Percentiles rank a stretch among this genome's conserved stretches.
These are phyloP conservation scores for Suaeda aralocaspica DNA, from an alignment of 148 eudicot species.

Conservation along the genomic window DNA sequence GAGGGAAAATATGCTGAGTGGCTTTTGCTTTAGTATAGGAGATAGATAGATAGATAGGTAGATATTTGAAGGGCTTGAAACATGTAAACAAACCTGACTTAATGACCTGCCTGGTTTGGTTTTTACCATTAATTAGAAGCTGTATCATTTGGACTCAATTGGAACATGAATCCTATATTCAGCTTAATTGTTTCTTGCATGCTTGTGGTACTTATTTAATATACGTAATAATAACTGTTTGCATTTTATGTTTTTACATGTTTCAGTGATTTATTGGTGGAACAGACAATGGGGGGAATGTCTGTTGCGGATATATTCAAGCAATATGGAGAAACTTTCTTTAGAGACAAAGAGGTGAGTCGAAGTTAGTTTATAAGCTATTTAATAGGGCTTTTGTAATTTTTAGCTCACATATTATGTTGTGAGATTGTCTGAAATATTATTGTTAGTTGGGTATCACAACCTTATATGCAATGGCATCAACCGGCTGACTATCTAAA, in stretches of 20 bases:
- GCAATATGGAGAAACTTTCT: constrained; percentile 73
- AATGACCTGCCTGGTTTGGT: background rate
- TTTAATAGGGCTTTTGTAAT: background rate
- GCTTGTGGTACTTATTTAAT: background rate
- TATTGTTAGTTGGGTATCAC: background rate
- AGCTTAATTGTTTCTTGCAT: background rate
- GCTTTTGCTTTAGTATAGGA: too few species aligned
- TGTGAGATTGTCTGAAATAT: background rate
- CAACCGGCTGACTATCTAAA: background rate
- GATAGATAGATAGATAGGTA: too few species aligned
- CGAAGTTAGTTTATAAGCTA: constrained; percentile 1
- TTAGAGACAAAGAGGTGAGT: constrained; percentile 86
- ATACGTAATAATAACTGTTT: constrained; percentile 1
- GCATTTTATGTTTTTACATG: constrained; percentile 26
- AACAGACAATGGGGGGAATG: constrained; percentile 56
- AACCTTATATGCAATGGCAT: background rate
- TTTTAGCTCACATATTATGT: background rate
- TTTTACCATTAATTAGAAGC: background rate
- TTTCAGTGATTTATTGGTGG: constrained; percentile 65
- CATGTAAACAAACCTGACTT: background rate
- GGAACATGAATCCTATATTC: background rate
- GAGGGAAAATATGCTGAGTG: too few species aligned
- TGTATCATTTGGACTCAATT: background rate
- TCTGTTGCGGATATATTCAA: constrained; percentile 86
- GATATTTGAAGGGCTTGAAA: background rate